phyloP scores from a whole-genome alignment of 257 asterid genomes.

The Solanum chiquidenum region DNA sequence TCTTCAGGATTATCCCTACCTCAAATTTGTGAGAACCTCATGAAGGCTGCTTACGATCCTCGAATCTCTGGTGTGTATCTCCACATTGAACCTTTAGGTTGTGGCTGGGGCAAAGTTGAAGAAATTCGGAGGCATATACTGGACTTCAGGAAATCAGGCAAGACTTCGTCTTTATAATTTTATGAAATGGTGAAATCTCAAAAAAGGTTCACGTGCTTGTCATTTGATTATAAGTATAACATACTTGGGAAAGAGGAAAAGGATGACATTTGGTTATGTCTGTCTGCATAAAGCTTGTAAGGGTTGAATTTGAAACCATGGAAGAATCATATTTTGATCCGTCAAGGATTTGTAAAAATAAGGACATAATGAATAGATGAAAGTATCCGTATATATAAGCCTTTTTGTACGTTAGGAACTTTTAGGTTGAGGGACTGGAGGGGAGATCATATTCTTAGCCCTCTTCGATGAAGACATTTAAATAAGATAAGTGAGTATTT shows the following conservation, averaged over 20 bases:
- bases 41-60: slow-evolving; percentile 96
- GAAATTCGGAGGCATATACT: slow-evolving; percentile 85
- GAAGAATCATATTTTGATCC: neutral
- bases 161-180: neutral
- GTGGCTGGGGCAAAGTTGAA: slow-evolving; percentile 99
- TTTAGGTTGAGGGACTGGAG: neutral
- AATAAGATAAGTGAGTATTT: neutral
- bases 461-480: neutral
- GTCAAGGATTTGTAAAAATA: neutral
- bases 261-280: neutral
- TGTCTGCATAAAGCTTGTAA: neutral
- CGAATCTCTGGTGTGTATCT: slow-evolving; percentile 87
- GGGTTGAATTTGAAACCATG: neutral
- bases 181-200: neutral
- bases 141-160: slow-evolving; percentile 92
- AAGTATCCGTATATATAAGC: neutral
- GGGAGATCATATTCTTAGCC: neutral
- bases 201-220: neutral
- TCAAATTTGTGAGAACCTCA: slow-evolving; percentile 82
- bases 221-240: neutral
- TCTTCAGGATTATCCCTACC: slow-evolving; percentile 90
- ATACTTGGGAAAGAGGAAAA: neutral
- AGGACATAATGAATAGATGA: neutral
- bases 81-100: slow-evolving; percentile 73
- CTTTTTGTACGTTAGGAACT: neutral